Conservation (phyloP, 2,329 filamentous ascomycete genomes). For the Parastagonospora avenae region DNA sequence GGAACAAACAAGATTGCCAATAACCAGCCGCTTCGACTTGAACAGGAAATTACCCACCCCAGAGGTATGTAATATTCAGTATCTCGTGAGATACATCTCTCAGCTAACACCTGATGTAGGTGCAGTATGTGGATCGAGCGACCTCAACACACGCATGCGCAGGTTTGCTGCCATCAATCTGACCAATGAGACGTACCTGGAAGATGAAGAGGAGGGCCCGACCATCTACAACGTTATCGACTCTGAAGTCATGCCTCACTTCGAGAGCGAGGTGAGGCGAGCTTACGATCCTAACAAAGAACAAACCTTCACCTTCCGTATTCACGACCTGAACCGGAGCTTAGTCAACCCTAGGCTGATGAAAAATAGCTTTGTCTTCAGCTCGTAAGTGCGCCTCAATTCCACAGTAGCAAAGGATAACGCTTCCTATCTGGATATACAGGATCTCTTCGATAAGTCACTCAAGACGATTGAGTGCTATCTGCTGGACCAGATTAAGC, state of each 20-base stretch:
- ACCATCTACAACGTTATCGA: constrained; percentile 11
- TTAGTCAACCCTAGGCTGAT: not conserved
- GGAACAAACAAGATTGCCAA: constrained; percentile 10
- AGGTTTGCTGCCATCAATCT: not conserved
- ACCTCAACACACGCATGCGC: constrained; percentile 13
- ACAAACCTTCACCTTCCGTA: not conserved
- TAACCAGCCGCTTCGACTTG: constrained; percentile 15
- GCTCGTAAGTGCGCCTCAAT: constrained; percentile 4
- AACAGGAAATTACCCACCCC: constrained; percentile 4
- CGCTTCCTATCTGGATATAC: constrained; percentile 4
- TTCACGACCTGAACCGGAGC: constrained; percentile 6
- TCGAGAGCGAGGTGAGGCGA: constrained; percentile 13
- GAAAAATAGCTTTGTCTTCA: constrained; percentile 3
- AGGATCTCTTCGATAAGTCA: constrained; percentile 5
- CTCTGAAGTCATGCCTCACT: constrained; percentile 11
- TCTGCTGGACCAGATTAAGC: constrained; percentile 7
- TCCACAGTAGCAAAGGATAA: not conserved
- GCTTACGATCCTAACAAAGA: constrained; percentile 3
- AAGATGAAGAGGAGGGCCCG: not conserved
- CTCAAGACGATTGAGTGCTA: constrained; percentile 9
- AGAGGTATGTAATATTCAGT: constrained; percentile 8
- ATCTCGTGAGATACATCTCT: not conserved
- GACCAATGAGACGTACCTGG: constrained; percentile 8
- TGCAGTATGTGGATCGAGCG: constrained; percentile 7
- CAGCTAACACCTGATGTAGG: not conserved